Conservation (phyloP, 805 yeast genomes). For the Sungouiella thailandica region DNA sequence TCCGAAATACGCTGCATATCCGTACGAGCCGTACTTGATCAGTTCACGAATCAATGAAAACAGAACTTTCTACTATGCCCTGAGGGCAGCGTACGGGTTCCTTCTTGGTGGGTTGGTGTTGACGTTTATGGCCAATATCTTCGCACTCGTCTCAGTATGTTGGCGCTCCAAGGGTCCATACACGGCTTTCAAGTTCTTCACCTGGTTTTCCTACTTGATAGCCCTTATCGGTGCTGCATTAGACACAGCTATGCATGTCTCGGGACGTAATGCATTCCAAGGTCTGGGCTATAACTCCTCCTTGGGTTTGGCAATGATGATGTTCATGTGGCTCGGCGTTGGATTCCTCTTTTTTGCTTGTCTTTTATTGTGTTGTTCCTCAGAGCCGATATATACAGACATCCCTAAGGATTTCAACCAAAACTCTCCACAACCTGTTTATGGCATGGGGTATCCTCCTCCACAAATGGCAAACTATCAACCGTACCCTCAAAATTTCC, state of each 20-base stretch:
- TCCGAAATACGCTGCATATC: background rate
- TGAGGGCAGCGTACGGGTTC: background rate
- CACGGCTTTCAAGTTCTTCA: background rate
- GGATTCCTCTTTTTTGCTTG: background rate
- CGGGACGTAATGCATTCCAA: background rate
- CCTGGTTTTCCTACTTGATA: background rate
- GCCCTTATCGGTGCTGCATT: background rate
- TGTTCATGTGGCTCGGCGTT: background rate
- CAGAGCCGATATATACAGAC: background rate
- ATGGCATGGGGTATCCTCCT: background rate
- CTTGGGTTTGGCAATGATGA: background rate
- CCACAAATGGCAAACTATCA: no score
- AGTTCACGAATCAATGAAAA: background rate
- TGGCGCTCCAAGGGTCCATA: background rate
- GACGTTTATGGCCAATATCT: background rate
- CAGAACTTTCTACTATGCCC: background rate
- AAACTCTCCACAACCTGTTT: background rate
- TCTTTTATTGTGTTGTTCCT: background rate
- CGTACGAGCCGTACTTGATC: background rate
- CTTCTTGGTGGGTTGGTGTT: background rate
- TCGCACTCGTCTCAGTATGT: background rate
- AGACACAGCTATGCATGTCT: background rate
- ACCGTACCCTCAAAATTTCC: no score
- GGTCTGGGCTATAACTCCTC: background rate
- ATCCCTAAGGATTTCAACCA: background rate